Base-by-base conservation (phyloP, 2,329 filamentous ascomycete genomes). In the Colletotrichum scovillei region DNA sequence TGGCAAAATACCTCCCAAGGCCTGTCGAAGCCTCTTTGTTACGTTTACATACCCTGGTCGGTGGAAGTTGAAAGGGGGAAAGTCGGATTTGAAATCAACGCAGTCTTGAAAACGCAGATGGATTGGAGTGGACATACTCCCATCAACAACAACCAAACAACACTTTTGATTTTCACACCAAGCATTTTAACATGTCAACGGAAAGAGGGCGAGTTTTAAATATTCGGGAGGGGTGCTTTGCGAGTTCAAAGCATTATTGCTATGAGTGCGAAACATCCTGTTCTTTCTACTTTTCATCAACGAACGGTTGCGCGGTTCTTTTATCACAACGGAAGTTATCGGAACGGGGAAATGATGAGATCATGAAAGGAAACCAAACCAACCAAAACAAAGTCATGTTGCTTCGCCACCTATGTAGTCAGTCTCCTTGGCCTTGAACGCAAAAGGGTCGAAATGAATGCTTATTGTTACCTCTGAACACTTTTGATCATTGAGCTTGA, bases 31-130 rank as follows among this genome's bases (percentile, higher is more conserved):
- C 71, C 56, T 70, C 67, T 66, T 73, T 70, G 60, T 70, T 70
- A 70, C 56, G 67, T 66, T 66, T 63, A 70, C 71, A 73, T 73
- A 73, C 71, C 71, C 71, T 65, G 67, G 71, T 73, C 71, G 71
- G 71, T 62, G 67, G 60, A 70, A 52, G 71, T 52, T 57, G 67
- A 62, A 65, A 73, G 56, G 71, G 71, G 71, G 56, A 24, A 70
- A 52, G 71, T 71, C 63, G 67, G 71, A 60, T 66, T 73, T 42
- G 35, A 59, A 32, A 60, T 65, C 16, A 60, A 56, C 35, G 56
- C 71, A 73, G 71, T 73, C 70, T 72, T 60, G 58, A 53, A 69
- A 68, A 68, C 58, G 63, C 59, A 67, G 69, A 74, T 72, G 63
- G 72, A 72, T 72, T 57, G 55, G 30, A 35, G 24, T 53, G n/a